A percentile compares a stretch with the other conserved stretches of the same genome.
Conservation (phyloP, 345 rosid genomes). For the Abelmoschus esculentus region DNA sequence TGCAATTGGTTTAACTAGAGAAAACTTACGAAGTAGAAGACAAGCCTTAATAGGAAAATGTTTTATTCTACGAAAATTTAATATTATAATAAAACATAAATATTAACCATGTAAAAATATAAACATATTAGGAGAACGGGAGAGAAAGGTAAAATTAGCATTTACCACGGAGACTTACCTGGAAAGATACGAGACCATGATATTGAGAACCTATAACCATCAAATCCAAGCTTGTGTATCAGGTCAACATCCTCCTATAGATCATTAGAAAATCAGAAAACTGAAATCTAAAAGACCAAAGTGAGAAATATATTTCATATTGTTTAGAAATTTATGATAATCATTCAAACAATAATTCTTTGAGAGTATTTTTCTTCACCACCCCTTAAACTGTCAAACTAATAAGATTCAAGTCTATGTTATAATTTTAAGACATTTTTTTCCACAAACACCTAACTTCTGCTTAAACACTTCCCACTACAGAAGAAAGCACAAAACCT, state of each 20-base stretch:
- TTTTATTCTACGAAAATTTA: not conserved
- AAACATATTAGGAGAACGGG: not conserved
- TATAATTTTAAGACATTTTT: not conserved
- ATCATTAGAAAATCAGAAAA: conserved; percentile 11
- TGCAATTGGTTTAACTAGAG: not conserved
- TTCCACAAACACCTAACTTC: not conserved
- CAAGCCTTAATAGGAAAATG: too few relatives aligned
- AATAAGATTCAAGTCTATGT: not conserved
- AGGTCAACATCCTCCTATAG: conserved; percentile 79
- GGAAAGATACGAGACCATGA: conserved; percentile 94
- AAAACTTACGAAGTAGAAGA: not conserved
- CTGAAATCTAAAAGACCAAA: conserved; percentile 4
- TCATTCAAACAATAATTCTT: not conserved
- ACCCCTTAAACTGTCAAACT: not conserved
- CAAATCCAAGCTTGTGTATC: conserved; percentile 58
- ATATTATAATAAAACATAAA: not conserved
- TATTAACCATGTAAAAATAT: not conserved
- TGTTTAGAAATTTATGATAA: not conserved
- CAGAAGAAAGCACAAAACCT: not conserved
- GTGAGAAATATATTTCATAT: not conserved
- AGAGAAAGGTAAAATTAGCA: not conserved
- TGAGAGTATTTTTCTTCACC: not conserved
- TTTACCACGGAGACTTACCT: conserved; percentile 28
- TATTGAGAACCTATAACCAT: conserved; percentile 82
- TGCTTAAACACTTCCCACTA: not conserved